Percentiles rank a stretch among this genome's conserved stretches.
These are phyloP conservation scores for Mycena albidolilacea DNA, from an alignment of 768 basidiomycete genomes.

Conservation along the genomic window DNA sequence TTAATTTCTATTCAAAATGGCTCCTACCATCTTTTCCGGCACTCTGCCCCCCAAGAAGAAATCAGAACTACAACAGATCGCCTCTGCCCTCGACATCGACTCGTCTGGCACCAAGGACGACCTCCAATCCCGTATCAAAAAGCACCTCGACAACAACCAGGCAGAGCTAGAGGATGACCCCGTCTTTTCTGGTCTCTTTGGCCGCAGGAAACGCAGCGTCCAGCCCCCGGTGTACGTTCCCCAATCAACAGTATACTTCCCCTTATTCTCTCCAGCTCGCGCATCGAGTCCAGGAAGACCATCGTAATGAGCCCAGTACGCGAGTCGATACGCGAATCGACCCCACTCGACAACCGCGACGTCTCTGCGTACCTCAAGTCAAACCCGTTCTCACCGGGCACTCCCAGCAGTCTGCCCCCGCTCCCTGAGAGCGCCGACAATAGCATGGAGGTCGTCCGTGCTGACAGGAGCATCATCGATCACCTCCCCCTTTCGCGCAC, in stretches of 20 bases:
- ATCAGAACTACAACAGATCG: slow-evolving; percentile 75
- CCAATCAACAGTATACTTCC: slow-evolving; percentile 33
- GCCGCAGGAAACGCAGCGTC: slow-evolving; percentile 59
- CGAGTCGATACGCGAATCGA: slow-evolving; percentile 50
- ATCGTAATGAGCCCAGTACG: slow-evolving; percentile 50
- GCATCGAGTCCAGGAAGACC: slow-evolving; percentile 46
- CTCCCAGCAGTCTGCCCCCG: slow-evolving; percentile 58
- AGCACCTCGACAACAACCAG: slow-evolving; percentile 71
- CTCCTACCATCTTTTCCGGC: slow-evolving; percentile 56
- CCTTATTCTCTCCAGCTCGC: slow-evolving; percentile 44
- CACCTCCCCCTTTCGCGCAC: slow-evolving; percentile 50
- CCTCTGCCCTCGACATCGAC: slow-evolving; percentile 64
- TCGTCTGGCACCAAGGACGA: slow-evolving; percentile 77
- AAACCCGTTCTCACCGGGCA: slow-evolving; percentile 58
- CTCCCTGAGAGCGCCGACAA: slow-evolving; percentile 54
- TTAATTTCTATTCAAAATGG: neutral
- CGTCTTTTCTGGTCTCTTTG: slow-evolving; percentile 69
- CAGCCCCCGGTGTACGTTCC: slow-evolving; percentile 50
- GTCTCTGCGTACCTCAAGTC: slow-evolving; percentile 68
- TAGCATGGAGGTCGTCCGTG: slow-evolving; percentile 41
- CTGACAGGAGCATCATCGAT: slow-evolving; percentile 55
- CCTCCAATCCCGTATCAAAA: slow-evolving; percentile 72
- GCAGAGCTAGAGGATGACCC: slow-evolving; percentile 69
- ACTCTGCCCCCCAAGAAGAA: slow-evolving; percentile 78
- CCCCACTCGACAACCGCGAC: slow-evolving; percentile 67